Conservation (phyloP, 306 rosid genomes). For the Psophocarpus tetragonolobus region DNA sequence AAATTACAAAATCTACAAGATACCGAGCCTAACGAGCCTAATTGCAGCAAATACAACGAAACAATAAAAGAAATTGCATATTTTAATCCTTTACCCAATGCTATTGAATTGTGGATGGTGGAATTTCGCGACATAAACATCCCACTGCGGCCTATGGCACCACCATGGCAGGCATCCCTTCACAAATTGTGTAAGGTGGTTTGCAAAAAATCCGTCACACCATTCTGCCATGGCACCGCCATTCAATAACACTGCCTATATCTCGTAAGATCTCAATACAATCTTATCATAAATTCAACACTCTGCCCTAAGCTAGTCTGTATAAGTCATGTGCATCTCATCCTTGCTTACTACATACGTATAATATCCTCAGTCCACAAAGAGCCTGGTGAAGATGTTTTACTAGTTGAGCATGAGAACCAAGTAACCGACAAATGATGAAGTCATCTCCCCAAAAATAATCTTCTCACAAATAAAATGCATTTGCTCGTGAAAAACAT, state of each 20-base stretch:
- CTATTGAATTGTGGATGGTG: too few relatives aligned
- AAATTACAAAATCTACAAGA: background rate
- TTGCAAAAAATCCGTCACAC: too few relatives aligned
- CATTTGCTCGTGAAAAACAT: background rate
- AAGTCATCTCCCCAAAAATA: background rate
- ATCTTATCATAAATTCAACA: background rate
- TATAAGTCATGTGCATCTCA: background rate
- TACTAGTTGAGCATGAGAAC: background rate
- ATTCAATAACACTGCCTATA: too few relatives aligned
- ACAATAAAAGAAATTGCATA: too few relatives aligned
- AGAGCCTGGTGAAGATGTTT: background rate
- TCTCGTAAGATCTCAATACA: background rate
- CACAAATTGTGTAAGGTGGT: too few relatives aligned
- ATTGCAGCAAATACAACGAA: background rate
- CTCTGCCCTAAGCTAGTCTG: background rate
- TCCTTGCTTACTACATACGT: background rate
- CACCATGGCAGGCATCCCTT: too few relatives aligned
- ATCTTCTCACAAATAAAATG: background rate
- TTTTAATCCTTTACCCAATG: too few relatives aligned
- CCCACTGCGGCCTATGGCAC: too few relatives aligned
- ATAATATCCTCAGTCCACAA: background rate
- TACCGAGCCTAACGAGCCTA: background rate
- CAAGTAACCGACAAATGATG: background rate
- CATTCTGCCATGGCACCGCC: too few relatives aligned
- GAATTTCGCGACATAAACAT: too few relatives aligned